A percentile compares a stretch with the other conserved stretches of the same genome.
These are phyloP conservation scores for Silene uniflora DNA, from an alignment of 148 eudicot genomes.

Conservation along the genomic window DNA sequence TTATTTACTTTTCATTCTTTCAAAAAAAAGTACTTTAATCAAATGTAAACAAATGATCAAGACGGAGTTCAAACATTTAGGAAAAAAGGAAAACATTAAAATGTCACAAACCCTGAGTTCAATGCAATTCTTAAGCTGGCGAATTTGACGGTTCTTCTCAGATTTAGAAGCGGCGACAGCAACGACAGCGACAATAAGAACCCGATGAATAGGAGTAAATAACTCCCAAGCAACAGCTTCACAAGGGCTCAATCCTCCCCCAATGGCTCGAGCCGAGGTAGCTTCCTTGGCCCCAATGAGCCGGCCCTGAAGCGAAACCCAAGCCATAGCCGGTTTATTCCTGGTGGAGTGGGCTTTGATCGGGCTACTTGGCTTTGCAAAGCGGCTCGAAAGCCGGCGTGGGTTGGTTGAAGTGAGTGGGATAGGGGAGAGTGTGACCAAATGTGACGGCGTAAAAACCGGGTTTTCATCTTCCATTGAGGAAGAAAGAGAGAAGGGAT, in stretches of 20 bases:
- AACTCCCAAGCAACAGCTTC: conserved; percentile 77
- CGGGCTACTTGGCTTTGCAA: conserved; percentile 47
- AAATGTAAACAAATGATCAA: no score
- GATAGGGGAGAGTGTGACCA: conserved; percentile 45
- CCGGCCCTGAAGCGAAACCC: conserved; percentile 78
- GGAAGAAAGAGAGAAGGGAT: background rate
- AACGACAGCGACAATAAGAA: conserved; percentile 59
- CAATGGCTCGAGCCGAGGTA: conserved; percentile 48
- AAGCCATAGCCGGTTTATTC: conserved; percentile 32
- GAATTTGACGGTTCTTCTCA: conserved; percentile 53
- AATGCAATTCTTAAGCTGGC: conserved; percentile 49
- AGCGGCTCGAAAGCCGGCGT: conserved; percentile 70
- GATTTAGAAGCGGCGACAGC: conserved; percentile 59
- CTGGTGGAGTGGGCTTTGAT: conserved; percentile 25
- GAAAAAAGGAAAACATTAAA: background rate
- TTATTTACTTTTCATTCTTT: no score
- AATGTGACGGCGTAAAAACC: conserved; percentile 22
- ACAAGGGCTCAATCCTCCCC: conserved; percentile 33
- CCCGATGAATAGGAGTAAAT: conserved; percentile 73
- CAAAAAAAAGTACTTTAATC: no score
- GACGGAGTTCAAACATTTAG: background rate
- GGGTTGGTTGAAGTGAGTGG: conserved; percentile 34
- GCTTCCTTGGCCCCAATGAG: conserved; percentile 80
- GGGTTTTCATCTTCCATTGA: conserved; percentile 25
- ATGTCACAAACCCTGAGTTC: conserved; percentile 61